Evolutionary conservation across 2,329 filamentous ascomycete species (phyloP).

Genomic region (Fusarium sp.): DNA sequence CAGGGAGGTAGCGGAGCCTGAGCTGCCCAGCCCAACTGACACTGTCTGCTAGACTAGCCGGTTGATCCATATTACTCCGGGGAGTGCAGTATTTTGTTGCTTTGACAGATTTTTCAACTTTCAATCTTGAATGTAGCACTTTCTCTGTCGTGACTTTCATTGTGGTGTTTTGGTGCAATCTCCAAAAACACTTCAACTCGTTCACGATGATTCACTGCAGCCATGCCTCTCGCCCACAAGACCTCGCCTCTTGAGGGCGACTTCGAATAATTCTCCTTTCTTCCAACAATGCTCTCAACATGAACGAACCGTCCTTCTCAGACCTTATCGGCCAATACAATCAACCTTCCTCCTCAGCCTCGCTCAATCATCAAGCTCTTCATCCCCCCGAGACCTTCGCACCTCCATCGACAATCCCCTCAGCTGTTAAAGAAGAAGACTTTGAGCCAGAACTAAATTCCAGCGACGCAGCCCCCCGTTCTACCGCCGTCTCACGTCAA

Average conservation of each 20-base stretch:
- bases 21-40: too few relatives aligned
- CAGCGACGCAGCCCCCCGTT: constrained; percentile 16
- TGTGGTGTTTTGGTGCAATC: too few relatives aligned
- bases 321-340: too few relatives aligned
- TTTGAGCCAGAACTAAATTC: constrained; percentile 16
- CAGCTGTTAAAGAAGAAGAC: constrained; percentile 5
- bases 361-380: background rate
- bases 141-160: too few relatives aligned
- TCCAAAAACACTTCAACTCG: accelerated
- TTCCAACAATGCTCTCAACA: background rate
- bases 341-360: background rate
- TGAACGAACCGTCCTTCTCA: background rate
- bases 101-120: too few relatives aligned
- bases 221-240: accelerated
- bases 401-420: background rate
- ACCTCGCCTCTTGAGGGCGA: accelerated
- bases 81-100: too few relatives aligned
- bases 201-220: constrained; percentile 20
- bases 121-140: too few relatives aligned
- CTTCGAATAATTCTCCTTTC: accelerated
- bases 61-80: too few relatives aligned
- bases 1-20: too few relatives aligned
- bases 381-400: constrained; percentile 1
- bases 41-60: too few relatives aligned
- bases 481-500: constrained; percentile 29